Evolutionary conservation across 1,139 yeast genomes (phyloP).

Genomic region (Pichia sp.): DNA sequence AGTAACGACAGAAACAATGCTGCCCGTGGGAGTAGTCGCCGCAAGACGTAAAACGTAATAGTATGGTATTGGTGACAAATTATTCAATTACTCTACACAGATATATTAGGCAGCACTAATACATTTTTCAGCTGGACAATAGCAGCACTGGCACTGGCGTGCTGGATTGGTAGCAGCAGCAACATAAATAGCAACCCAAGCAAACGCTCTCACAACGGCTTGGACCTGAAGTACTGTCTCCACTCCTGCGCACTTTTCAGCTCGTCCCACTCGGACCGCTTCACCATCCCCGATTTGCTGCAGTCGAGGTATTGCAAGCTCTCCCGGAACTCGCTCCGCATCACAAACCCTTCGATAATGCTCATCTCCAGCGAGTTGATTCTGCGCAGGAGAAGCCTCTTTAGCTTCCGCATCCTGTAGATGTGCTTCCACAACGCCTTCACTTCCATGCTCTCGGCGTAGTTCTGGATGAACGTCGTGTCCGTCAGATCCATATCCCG

Average conservation of each 20-base stretch:
- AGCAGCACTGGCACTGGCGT: background rate
- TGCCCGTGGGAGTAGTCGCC: background rate
- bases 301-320: slow-evolving; percentile 38
- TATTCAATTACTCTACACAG: background rate
- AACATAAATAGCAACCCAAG: too few relatives aligned
- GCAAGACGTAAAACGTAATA: background rate
- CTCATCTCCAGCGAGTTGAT: slow-evolving; percentile 51
- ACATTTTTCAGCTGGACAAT: background rate
- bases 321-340: slow-evolving; percentile 22
- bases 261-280: slow-evolving; percentile 53
- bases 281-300: slow-evolving; percentile 56
- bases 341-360: slow-evolving; percentile 32
- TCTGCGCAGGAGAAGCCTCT: slow-evolving; percentile 40
- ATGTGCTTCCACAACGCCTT: slow-evolving; percentile 36
- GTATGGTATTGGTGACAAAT: too few relatives aligned
- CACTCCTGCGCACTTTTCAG: slow-evolving; percentile 27
- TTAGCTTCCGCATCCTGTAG: slow-evolving; percentile 35
- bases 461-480: slow-evolving; percentile 15
- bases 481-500: slow-evolving; percentile 25
- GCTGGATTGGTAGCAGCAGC: too few relatives aligned
- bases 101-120: background rate
- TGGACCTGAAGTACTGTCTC: slow-evolving; percentile 20
- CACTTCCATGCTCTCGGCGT: slow-evolving; percentile 16
- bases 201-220: background rate
- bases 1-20: background rate